A percentile compares a stretch with the other conserved stretches of the same genome.
phyloP scores from a whole-genome alignment of 208 protist species.

The Porcisia hertigi region DNA sequence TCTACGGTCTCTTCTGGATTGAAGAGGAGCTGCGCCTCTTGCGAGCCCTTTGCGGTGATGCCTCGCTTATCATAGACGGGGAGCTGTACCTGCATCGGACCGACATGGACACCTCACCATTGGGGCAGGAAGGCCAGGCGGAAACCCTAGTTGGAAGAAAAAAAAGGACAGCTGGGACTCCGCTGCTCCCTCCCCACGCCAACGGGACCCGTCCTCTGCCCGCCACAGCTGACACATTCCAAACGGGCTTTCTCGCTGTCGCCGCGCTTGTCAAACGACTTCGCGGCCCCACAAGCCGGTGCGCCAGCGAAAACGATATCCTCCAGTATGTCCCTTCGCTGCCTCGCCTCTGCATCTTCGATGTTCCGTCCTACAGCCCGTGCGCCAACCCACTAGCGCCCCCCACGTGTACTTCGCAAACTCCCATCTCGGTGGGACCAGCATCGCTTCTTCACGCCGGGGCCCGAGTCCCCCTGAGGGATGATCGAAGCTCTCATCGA shows the following conservation, averaged over 20 bases:
- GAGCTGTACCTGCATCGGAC: slow-evolving; percentile 84
- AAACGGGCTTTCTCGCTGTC: slow-evolving; percentile 81
- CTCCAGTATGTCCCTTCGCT: slow-evolving; percentile 67
- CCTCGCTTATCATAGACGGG: slow-evolving; percentile 70
- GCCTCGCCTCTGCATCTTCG: slow-evolving; percentile 80
- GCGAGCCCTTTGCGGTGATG: slow-evolving; percentile 66
- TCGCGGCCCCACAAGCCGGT: slow-evolving; percentile 34
- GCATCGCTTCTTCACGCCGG: not conserved
- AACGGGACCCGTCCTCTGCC: not conserved
- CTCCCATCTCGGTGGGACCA: not conserved
- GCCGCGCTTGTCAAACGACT: slow-evolving; percentile 73
- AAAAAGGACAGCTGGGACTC: not conserved
- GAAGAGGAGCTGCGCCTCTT: slow-evolving; percentile 81
- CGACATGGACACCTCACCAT: slow-evolving; percentile 7
- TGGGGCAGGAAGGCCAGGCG: not conserved
- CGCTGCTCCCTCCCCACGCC: not conserved
- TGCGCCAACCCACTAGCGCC: slow-evolving; percentile 6
- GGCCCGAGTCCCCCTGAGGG: not conserved
- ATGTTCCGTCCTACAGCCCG: slow-evolving; percentile 71
- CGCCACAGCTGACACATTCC: slow-evolving; percentile 16
- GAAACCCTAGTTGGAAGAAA: not conserved
- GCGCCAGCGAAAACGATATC: slow-evolving; percentile 47
- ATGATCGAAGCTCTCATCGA: not conserved
- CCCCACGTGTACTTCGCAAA: not conserved
- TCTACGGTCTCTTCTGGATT: slow-evolving; percentile 84